phyloP scores from a whole-genome alignment of 2,329 filamentous ascomycete species.

The Epichloe elymi region DNA sequence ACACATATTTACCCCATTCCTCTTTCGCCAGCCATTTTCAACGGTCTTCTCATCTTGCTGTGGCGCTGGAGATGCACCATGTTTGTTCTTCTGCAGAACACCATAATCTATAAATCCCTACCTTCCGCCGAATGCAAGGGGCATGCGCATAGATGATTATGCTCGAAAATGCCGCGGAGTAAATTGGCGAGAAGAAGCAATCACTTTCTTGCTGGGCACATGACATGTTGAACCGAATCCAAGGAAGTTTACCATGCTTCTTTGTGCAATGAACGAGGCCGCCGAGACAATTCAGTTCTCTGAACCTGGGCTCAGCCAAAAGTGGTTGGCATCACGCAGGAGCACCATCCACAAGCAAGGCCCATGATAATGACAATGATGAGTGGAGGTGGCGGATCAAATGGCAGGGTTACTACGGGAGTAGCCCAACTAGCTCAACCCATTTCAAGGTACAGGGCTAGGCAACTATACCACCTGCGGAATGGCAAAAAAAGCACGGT shows the following conservation, averaged over 20 bases:
- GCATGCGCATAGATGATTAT: constrained; percentile 55
- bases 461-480: constrained; percentile 2
- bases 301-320: not conserved
- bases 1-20: too few species aligned
- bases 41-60: too few species aligned
- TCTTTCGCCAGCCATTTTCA: too few species aligned
- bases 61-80: too few species aligned
- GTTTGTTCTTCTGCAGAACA: too few species aligned
- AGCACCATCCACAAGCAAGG: not conserved
- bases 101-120: constrained; percentile 41
- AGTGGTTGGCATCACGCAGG: not conserved
- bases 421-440: not conserved
- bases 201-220: constrained; percentile 16
- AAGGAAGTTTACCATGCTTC: too few species aligned
- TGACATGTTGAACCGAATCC: too few species aligned
- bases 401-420: not conserved
- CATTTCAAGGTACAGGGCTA: not conserved
- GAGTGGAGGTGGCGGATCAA: constrained; percentile 12
- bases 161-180: constrained; percentile 44
- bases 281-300: not conserved
- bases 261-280: not conserved
- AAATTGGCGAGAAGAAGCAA: constrained; percentile 52
- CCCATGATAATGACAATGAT: not conserved
- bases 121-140: constrained; percentile 55
- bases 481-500: constrained; percentile 7